Evolutionary conservation across 257 asterid species (phyloP).

Genomic region (Solanum etuberosum): DNA sequence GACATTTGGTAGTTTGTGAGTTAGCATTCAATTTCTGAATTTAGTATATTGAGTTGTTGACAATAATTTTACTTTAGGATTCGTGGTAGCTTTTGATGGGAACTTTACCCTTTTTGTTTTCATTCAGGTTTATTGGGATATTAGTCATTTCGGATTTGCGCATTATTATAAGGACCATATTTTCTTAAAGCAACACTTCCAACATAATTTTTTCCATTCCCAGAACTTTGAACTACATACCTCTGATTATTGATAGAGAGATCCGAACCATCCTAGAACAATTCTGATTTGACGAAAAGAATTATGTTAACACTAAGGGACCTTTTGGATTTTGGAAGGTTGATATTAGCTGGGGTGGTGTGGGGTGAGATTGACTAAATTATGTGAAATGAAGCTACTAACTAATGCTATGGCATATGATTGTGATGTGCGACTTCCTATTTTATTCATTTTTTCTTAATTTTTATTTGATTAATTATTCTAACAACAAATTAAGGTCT

Average conservation of each 20-base stretch:
- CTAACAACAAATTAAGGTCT: not conserved
- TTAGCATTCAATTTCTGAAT: not conserved
- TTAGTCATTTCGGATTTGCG: too few relatives aligned
- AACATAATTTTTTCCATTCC: too few relatives aligned
- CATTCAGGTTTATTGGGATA: not conserved
- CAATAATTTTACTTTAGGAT: not conserved
- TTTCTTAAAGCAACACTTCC: too few relatives aligned
- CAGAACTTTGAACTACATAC: fast-evolving
- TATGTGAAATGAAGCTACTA: not conserved
- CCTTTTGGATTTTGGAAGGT: not conserved
- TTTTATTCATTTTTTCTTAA: not conserved
- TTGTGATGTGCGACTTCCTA: not conserved
- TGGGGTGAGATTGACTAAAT: not conserved
- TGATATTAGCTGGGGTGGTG: not conserved
- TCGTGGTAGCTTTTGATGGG: not conserved
- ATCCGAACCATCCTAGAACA: too few relatives aligned
- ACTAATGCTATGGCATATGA: not conserved
- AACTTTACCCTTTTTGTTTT: too few relatives aligned
- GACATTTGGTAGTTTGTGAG: not conserved
- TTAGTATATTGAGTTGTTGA: not conserved
- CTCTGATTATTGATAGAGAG: too few relatives aligned
- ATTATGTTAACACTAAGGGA: not conserved
- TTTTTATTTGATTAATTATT: not conserved
- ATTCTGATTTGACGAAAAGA: not conserved
- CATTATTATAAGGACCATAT: too few relatives aligned